Base-by-base conservation (phyloP, 2,329 filamentous ascomycete genomes). In the Calcarisporium arbuscula region DNA sequence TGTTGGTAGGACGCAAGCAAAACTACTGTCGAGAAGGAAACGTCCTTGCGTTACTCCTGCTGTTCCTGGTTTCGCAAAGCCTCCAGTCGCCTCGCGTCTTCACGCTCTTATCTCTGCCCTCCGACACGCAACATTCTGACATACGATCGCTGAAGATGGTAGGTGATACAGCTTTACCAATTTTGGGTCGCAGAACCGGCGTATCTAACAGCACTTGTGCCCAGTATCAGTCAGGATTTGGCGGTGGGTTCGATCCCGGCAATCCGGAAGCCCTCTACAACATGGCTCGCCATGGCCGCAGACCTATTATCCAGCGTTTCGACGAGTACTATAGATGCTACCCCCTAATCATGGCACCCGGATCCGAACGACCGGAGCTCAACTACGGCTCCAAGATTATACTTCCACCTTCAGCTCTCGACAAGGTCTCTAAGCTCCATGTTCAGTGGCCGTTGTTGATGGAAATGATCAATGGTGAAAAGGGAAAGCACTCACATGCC, bases 301-400 rank as follows among this genome's bases (percentile, higher is more conserved):
- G 69, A 34, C 60, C 69, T 58, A 51, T 70, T 63, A 48, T 68
- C 34, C 84, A 87, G 50, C 85, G 89, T 41, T 98, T 98, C 67
- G 90, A 98, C 61, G 92, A 98, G 62, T 96, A 95, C 68, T 96
- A 95, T 65, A 82, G 92, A 52, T 95, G 89, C 69, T 98, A 96
- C 55, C 92, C 92, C 28, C 76, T 95, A 51, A 80, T 82, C 50
- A 96, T 98, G 89, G 79, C 94, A 43, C 87, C 89, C 10, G 89
- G 90, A 4, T 78, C 86, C 23, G 89, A 95, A 52, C 77, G 92
- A 47, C 83, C 85, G 34, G 82, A 89, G 47, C 80, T 94, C 42
- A 96, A 96, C 68, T 89, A 92, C 56, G 92, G 92, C 48, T 94
- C 90, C 62, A 98, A 98, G 69, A 90, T 98, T 51, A 86, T 98